Conservation (phyloP, 768 basidiomycete species). For the Dentipellis fragilis region DNA sequence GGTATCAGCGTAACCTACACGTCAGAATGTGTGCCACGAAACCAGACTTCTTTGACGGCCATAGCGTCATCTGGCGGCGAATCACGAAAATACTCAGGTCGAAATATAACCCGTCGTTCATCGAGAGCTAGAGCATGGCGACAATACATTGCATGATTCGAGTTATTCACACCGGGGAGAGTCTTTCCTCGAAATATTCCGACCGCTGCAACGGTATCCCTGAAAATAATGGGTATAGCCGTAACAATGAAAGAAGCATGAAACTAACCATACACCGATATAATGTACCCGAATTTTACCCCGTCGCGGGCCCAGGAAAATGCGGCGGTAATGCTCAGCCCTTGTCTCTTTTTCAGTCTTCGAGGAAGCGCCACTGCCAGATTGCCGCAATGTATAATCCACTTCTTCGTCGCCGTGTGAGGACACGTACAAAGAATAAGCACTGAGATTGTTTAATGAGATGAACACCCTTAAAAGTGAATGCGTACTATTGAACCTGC, state of each 20-base stretch:
- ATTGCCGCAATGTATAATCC: constrained; percentile 15
- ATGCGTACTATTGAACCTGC: constrained; percentile 28
- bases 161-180: constrained; percentile 22
- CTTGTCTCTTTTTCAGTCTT: too few relatives aligned
- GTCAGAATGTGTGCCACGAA: not conserved
- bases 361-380: too few relatives aligned
- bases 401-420: constrained; percentile 22
- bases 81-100: constrained; percentile 39
- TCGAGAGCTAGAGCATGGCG: constrained; percentile 38
- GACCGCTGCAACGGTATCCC: constrained; percentile 39
- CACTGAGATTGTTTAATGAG: too few relatives aligned
- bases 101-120: constrained; percentile 36
- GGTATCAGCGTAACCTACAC: not conserved
- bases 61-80: not conserved
- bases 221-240: constrained; percentile 7
- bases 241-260: not conserved
- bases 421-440: not conserved
- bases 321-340: too few relatives aligned
- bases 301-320: too few relatives aligned
- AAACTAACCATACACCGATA: constrained; percentile 31
- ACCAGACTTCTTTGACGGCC: not conserved
- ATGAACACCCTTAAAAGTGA: too few relatives aligned
- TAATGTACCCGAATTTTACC: constrained; percentile 34
- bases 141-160: constrained; percentile 26
- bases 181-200: constrained; percentile 23